Base-by-base conservation (phyloP, 768 basidiomycete genomes). In the Hericium rajendrae region DNA sequence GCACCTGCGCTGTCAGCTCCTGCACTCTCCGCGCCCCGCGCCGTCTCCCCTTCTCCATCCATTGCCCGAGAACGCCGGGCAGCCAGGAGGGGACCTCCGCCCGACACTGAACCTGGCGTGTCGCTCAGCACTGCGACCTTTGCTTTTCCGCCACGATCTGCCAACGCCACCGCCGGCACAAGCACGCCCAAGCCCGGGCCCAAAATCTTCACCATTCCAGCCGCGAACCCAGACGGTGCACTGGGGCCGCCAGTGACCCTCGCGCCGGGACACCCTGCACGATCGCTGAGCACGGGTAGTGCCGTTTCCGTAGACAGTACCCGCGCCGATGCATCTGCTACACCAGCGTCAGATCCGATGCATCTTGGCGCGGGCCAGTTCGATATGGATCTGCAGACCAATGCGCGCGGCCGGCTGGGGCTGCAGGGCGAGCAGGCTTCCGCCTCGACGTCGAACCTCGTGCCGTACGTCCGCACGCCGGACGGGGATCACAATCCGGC, bases 91-190 rank as follows among this genome's bases (percentile, higher is more conserved):
- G 62, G 66, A 13, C 57, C 62, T 15, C 59, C 62, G 2, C 53
- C 63, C 2, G 76, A 76, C 37, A 67, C 65, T 32, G 63, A 61
- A 50, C 66, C 62, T 46, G 65, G 69, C 4, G 66, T 70, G 20
- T 72, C 76, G 28, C 71, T 78, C 6, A 79, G 74, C 60, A 78
- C 76, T 51, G 71, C 73, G 18, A 72, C 74, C 46, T 84, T 84
- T 53, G 78, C 76, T 0, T 83, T 84, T 56, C 82, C 83, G 37
- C 70, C 74, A 1, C 69, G 74, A 38, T 60, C 67, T 16, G 55
- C 61, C 8, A 66, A 22, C 70, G 71, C 56, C 57, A 43, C 57
- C 46, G 26, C 28, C 57, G 24, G 58, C 5, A 32, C 4, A 8
- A 32, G 28, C 28, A 32, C 28, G 28, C 28, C 28, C 28, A 32